phyloP scores from a whole-genome alignment of 225 moss, liverwort and hornwort genomes.

The Neckera pumila region DNA sequence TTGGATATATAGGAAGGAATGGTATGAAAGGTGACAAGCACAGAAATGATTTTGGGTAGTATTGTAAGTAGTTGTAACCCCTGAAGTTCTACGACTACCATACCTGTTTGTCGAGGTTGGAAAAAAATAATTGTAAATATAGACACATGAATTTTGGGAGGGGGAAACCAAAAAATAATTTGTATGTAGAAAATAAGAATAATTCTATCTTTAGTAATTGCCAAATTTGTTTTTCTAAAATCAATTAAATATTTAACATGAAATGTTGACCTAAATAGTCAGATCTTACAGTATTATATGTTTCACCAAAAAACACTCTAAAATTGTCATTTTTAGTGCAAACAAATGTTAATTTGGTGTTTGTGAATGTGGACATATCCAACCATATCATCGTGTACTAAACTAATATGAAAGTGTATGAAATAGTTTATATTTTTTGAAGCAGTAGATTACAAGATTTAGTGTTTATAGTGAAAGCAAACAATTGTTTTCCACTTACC shows the following conservation, averaged over 20 bases:
- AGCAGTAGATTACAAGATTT: no score
- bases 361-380: not conserved
- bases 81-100: fast-evolving
- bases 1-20: not conserved
- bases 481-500: no score
- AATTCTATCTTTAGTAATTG: fast-evolving
- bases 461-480: no score
- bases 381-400: not conserved
- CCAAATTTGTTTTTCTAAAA: fast-evolving
- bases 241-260: not conserved
- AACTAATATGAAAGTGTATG: no score
- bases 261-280: fast-evolving
- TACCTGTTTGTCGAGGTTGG: fast-evolving
- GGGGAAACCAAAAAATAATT: not conserved
- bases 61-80: not conserved
- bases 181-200: fast-evolving
- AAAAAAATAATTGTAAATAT: not conserved
- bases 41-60: no score
- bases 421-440: no score
- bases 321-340: not conserved
- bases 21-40: fast-evolving
- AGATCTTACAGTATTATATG: fast-evolving
- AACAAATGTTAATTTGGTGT: no score
- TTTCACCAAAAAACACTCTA: no score
- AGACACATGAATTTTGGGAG: fast-evolving